phyloP scores from a whole-genome alignment of 2,329 filamentous ascomycete species.

The Fusarium falciforme region DNA sequence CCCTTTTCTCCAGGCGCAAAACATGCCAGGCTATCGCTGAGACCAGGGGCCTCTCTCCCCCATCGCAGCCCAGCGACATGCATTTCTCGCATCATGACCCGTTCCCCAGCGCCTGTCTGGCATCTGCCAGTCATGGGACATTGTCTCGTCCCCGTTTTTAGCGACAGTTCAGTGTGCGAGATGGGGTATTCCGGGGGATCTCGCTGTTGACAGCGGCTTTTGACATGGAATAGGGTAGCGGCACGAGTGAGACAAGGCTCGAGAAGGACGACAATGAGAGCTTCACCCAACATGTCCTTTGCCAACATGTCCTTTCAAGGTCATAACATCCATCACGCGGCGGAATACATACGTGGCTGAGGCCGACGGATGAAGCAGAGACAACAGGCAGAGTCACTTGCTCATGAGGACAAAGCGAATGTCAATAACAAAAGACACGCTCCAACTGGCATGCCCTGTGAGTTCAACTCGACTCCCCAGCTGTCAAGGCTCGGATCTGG shows the following conservation, averaged over 20 bases:
- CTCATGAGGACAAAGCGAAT: not conserved
- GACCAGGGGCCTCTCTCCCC: not conserved
- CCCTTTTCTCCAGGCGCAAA: slow-evolving; percentile 31
- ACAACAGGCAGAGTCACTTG: not conserved
- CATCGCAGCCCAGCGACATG: slow-evolving; percentile 14
- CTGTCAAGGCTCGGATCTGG: slow-evolving; percentile 8
- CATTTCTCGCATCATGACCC: slow-evolving; percentile 40
- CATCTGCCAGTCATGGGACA: slow-evolving; percentile 40
- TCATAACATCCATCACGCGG: slow-evolving; percentile 15
- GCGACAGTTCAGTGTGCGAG: slow-evolving; percentile 5
- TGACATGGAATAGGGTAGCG: slow-evolving; percentile 34
- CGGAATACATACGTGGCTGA: slow-evolving; percentile 18
- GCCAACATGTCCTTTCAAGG: slow-evolving; percentile 9
- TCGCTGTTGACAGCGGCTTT: slow-evolving; percentile 4
- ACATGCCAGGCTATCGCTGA: slow-evolving; percentile 18
- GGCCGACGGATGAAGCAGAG: slow-evolving; percentile 4
- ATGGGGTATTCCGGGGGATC: slow-evolving; percentile 15
- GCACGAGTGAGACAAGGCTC: slow-evolving; percentile 14
- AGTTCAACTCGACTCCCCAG: not conserved
- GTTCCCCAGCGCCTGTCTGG: slow-evolving; percentile 23
- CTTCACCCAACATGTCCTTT: not conserved
- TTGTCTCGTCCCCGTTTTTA: slow-evolving; percentile 20
- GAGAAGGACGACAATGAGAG: not conserved
- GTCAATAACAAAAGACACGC: not conserved
- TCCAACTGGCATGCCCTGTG: not conserved